Evolutionary conservation across 1,284 basidiomycete genomes (phyloP).

Genomic region (Cutaneotrichosporon sp.): DNA sequence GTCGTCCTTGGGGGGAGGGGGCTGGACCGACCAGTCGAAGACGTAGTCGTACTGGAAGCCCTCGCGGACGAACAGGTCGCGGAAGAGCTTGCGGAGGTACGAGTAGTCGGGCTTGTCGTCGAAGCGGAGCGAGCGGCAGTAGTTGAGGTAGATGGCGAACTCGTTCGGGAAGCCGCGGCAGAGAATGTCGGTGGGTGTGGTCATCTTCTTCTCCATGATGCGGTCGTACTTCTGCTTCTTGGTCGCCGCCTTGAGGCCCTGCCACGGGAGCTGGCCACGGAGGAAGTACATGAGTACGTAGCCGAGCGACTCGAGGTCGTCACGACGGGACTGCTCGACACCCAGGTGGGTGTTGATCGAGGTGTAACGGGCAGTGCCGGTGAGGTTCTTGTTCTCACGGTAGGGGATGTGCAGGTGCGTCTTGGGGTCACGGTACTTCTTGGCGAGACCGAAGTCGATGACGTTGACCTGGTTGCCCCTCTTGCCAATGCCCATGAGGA

Average conservation of each 20-base stretch:
- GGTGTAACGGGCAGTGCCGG: slow-evolving; percentile 97
- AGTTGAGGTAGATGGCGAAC: slow-evolving; percentile 96
- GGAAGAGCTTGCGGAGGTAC: slow-evolving; percentile 96
- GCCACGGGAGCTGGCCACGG: slow-evolving; percentile 93
- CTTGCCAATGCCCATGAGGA: slow-evolving; percentile 98
- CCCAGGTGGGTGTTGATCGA: slow-evolving; percentile 99
- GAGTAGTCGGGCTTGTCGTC: slow-evolving; percentile 99
- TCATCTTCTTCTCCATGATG: slow-evolving; percentile 98
- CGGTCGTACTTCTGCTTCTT: slow-evolving; percentile 99
- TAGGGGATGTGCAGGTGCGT: slow-evolving; percentile 99
- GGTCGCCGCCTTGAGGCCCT: slow-evolving; percentile 94
- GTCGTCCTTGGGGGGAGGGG: slow-evolving; percentile 28
- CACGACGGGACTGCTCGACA: slow-evolving; percentile 93
- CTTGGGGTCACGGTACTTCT: slow-evolving; percentile 99
- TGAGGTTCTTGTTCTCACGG: slow-evolving; percentile 99
- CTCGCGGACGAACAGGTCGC: slow-evolving; percentile 93
- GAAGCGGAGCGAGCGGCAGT: slow-evolving; percentile 92
- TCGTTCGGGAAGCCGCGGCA: slow-evolving; percentile 97
- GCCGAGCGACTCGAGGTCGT: slow-evolving; percentile 92
- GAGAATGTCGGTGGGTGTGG: slow-evolving; percentile 89
- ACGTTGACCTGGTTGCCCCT: slow-evolving; percentile 99
- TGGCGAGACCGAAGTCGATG: slow-evolving; percentile 98
- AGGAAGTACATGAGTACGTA: slow-evolving; percentile 98
- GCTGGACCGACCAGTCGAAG: slow-evolving; percentile 94
- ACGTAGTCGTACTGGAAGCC: slow-evolving; percentile 98